Evolutionary conservation across 306 rosid genomes (phyloP), one percentile per base, ranked within the genome.

Genomic region (Abrus pulchellus): DNA sequence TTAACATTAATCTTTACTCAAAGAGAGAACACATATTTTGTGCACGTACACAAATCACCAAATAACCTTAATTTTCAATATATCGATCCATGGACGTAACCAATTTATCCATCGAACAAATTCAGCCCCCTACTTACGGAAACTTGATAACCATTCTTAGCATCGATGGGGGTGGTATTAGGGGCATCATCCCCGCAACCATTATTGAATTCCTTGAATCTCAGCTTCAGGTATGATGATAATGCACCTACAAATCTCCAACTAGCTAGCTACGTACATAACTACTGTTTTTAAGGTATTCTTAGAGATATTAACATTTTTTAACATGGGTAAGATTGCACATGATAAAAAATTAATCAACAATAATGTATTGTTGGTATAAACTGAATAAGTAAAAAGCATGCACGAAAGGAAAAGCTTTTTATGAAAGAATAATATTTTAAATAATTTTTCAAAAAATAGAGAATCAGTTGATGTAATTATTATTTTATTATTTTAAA

Each of bases 161-260:
- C 82, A 86, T 92, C 4, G 93, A 92, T 11, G 94, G 94, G 0
- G 97, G 97, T 49, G 94, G 94, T 29, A 83, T 88, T 0, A 84
- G 93, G 75, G 94, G 97, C 50, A 40, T 90, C 48, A 92, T 92
- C 41, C 97, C 91, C 0, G 97, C 84, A 2, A 82, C 86, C 29
- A 86, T 92, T n/a, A 87, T 92, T 70, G 68, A 28, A 29, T 90
- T 88, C 79, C 85, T 90, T 10, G 94, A 92, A 68, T 85, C 92
- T 1, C 88, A 88, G 60, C 91, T 92, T 87, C 97, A 92, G 92
- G 97, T 89, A 59, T 54, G 20, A 41, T n/a, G 6, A 41, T 6
- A 32, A 6, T 40, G 41, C 33, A 72, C 5, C 32, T 30, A 55
- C 3, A 60, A 5, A 0, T 2, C 44, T 4, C 5, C 7, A 33